phyloP scores from a whole-genome alignment of 1,284 basidiomycete genomes.

The Tremellales sp. region DNA sequence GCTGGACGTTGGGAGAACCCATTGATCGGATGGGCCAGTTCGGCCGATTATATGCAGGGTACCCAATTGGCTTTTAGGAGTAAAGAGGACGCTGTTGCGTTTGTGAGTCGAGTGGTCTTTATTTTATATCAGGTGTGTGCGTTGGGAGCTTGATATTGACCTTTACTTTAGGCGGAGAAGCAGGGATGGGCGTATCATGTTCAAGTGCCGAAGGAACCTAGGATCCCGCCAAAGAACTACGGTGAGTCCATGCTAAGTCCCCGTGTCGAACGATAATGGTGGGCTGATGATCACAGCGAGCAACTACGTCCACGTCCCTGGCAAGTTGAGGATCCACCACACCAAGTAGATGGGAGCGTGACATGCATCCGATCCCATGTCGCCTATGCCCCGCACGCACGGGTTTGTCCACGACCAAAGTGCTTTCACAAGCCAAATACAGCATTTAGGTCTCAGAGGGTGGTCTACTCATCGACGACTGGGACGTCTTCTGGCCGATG shows the following conservation, averaged over 20 bases:
- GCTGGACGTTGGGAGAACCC: constrained; percentile 96
- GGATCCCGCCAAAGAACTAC: constrained; percentile 86
- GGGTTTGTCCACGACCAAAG: too few species aligned
- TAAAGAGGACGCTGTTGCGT: constrained; percentile 90
- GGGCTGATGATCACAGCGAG: constrained; percentile 50
- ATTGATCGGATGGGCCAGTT: constrained; percentile 95
- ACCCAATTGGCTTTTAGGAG: constrained; percentile 80
- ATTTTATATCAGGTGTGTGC: neutral
- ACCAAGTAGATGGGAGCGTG: constrained; percentile 70
- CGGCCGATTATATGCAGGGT: constrained; percentile 96
- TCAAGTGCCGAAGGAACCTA: constrained; percentile 63
- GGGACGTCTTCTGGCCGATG: neutral
- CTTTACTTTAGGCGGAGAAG: constrained; percentile 36
- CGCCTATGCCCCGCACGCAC: too few species aligned
- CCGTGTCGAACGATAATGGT: neutral
- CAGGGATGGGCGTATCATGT: constrained; percentile 55
- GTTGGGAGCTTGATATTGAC: neutral
- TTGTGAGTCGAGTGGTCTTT: constrained; percentile 54
- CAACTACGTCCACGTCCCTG: constrained; percentile 82
- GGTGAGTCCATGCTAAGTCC: constrained; percentile 40
- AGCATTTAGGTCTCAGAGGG: too few species aligned
- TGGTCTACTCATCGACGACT: neutral
- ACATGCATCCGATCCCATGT: too few species aligned
- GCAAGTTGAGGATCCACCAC: constrained; percentile 77
- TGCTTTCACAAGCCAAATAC: too few species aligned